Percentiles rank a stretch among this genome's conserved stretches.
These are phyloP conservation scores for Xylaria sp. DNA, from an alignment of 2,329 filamentous ascomycete species.

Conservation along the genomic window DNA sequence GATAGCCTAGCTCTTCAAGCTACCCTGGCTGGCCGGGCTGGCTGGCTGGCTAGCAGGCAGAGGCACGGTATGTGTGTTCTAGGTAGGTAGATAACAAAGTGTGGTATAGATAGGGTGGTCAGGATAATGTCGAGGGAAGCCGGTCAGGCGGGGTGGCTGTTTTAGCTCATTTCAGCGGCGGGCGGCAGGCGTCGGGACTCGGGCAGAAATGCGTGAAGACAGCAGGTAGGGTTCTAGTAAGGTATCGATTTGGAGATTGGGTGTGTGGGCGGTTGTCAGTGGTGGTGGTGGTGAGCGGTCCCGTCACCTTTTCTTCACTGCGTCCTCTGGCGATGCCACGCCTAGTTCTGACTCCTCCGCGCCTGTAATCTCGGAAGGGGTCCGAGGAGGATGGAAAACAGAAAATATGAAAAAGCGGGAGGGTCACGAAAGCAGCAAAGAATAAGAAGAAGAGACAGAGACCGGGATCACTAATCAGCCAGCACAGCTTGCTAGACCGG, in stretches of 20 bases:
- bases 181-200: constrained; percentile 23
- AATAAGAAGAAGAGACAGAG: neutral
- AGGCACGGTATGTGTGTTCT: neutral
- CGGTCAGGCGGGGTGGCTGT: constrained; percentile 28
- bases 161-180: constrained; percentile 32
- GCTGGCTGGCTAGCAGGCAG: neutral
- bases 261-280: constrained; percentile 18
- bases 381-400: neutral
- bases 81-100: neutral
- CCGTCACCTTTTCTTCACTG: constrained; percentile 14
- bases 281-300: constrained; percentile 19
- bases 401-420: neutral
- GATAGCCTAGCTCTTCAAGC: constrained; percentile 23
- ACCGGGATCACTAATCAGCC: constrained; percentile 18
- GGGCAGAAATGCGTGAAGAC: constrained; percentile 25
- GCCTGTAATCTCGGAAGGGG: neutral
- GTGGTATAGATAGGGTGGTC: constrained; percentile 1
- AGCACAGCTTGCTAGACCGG: neutral
- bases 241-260: constrained; percentile 26
- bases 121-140: constrained; percentile 20
- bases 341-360: neutral
- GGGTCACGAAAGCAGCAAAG: neutral
- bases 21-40: constrained; percentile 22
- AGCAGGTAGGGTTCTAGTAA: constrained; percentile 6
- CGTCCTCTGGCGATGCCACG: neutral